Evolutionary conservation across 176 grass and related monocot genomes (phyloP), one percentile per base, ranked within the genome.

Genomic region (Areca catechu): DNA sequence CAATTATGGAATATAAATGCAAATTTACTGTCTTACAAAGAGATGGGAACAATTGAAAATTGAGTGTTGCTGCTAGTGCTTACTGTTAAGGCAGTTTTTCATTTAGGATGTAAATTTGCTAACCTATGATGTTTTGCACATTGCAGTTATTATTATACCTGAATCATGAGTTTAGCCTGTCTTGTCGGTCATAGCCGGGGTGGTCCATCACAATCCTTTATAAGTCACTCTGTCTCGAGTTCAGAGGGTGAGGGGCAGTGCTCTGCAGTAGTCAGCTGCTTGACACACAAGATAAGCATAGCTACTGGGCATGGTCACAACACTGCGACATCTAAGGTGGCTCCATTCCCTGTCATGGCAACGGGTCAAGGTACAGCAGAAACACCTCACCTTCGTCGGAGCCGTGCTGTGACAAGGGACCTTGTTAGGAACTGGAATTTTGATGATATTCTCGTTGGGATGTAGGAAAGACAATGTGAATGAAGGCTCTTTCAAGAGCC

Each of bases 361-460:
- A 25, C 67, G 57, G 70, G 76, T 22, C 76, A 83, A 57, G 76
- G 73, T 16, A 56, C 27, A 0, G 69, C 71, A 4, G 85, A 68
- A 58, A 61, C 78, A 52, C 89, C 89, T 48, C 74, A 78, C 22
- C 81, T 95, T 72, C 81, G 74, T 59, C 65, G 89, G 51, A 95
- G 85, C 68, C 80, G 51, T 27, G 89, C 89, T 29, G 85, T 95
- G 73, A 85, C 81, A 14, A 82, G 89, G 57, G 85, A 95, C 53
- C 77, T 89, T 9, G 89, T 95, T 20, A 79, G 81, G 74, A 76
- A 95, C 79, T 95, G 85, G 89, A 95, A 95, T 62, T 95, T 95
- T 3, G 89, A 89, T 34, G 85, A 95, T 62, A 74, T 80, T 53
- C 62, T 79, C 65, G 48, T 80, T 15, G 69, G 63, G 51, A 85